Evolutionary conservation across 2,329 filamentous ascomycete genomes (phyloP).

Genomic region (Verticillium longisporum): DNA sequence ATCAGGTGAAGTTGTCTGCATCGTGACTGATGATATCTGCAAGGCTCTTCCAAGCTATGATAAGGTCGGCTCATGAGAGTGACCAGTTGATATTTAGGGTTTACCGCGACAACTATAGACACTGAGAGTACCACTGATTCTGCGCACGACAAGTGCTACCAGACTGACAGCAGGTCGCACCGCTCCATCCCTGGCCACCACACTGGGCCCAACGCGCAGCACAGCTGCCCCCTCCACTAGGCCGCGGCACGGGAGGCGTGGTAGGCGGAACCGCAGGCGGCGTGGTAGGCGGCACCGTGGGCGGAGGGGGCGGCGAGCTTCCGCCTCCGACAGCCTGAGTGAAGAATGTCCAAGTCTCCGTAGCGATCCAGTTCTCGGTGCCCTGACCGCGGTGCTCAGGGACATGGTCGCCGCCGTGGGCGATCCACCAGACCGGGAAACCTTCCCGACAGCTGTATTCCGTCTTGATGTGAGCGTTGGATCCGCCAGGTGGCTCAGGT

Average conservation of each 20-base stretch:
- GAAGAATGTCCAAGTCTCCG: slow-evolving; percentile 17
- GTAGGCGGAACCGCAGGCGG: not conserved
- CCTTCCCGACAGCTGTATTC: slow-evolving; percentile 18
- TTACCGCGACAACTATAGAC: not conserved
- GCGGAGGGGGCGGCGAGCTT: not conserved
- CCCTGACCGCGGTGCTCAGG: not conserved
- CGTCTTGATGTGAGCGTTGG: slow-evolving; percentile 15
- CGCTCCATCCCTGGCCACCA: not conserved
- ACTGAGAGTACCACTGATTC: slow-evolving; percentile 6
- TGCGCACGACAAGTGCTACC: not conserved
- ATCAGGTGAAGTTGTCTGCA: too few species aligned
- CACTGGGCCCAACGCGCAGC: not conserved
- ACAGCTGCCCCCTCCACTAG: not conserved
- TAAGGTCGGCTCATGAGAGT: too few species aligned
- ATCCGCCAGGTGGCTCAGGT: slow-evolving; percentile 10
- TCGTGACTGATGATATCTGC: too few species aligned
- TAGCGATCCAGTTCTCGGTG: slow-evolving; percentile 5
- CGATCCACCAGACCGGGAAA: slow-evolving; percentile 23
- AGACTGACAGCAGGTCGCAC: not conserved
- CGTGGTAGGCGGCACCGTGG: not conserved
- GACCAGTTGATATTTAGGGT: too few species aligned
- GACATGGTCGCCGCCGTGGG: slow-evolving; percentile 17
- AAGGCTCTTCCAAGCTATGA: too few species aligned
- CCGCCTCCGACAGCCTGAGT: slow-evolving; percentile 2
- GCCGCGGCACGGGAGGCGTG: not conserved